These are phyloP conservation scores for Uronychia setigera DNA, from an alignment of 73 alveolate genomes.

Conservation along the genomic window DNA sequence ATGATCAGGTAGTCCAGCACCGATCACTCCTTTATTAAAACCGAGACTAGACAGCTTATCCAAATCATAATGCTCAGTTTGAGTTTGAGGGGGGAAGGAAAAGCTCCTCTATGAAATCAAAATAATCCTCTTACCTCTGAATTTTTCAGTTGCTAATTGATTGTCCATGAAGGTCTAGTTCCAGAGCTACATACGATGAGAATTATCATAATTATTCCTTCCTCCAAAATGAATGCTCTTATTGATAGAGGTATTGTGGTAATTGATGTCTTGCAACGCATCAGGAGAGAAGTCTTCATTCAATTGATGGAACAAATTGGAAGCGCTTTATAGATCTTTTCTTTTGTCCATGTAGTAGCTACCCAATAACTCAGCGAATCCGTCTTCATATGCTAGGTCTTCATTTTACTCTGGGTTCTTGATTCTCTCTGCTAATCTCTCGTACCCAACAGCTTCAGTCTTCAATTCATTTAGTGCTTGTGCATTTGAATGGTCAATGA, in stretches of 20 bases:
- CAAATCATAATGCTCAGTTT: not conserved
- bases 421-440: slow-evolving; percentile 22
- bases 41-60: not conserved
- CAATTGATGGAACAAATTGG: slow-evolving; percentile 8
- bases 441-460: slow-evolving; percentile 27
- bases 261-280: not conserved
- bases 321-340: not conserved
- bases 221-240: no score
- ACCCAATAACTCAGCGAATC: slow-evolving; percentile 3
- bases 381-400: slow-evolving; percentile 13
- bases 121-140: not conserved
- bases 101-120: not conserved
- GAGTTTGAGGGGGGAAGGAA: not conserved
- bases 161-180: not conserved
- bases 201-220: no score
- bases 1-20: slow-evolving; percentile 15
- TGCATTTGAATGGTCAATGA: not conserved
- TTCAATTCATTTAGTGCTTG: not conserved
- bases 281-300: not conserved
- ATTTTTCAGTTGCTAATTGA: not conserved
- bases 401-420: slow-evolving; percentile 4
- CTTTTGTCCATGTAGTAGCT: slow-evolving; percentile 17
- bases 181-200: no score
- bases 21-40: not conserved
- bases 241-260: not conserved